Evolutionary conservation across 2,329 filamentous ascomycete genomes (phyloP).

Genomic region (Colletotrichum eleusines): DNA sequence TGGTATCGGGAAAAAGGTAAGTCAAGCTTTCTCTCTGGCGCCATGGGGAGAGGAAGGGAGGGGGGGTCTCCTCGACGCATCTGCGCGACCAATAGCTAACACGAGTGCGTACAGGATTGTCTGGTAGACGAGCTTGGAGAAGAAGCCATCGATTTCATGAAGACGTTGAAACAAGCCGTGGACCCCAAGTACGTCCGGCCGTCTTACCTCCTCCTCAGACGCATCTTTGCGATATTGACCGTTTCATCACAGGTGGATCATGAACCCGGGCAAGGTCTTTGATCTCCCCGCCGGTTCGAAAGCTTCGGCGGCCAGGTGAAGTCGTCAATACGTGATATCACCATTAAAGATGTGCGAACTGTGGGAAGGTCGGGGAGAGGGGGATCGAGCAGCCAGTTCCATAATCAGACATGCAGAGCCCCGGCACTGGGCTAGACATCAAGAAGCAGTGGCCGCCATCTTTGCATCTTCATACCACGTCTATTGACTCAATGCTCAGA

Average conservation of each 20-base stretch:
- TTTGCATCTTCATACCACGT: background rate
- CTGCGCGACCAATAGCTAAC: background rate
- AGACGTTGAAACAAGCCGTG: constrained; percentile 70
- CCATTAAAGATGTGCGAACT: background rate
- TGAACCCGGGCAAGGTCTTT: constrained; percentile 79
- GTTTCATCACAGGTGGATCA: constrained; percentile 64
- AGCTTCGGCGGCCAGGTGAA: constrained; percentile 8
- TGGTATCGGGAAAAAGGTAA: constrained; percentile 77
- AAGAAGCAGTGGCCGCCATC: background rate
- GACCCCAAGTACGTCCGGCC: constrained; percentile 63
- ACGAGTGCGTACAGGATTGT: constrained; percentile 51
- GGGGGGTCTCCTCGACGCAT: background rate
- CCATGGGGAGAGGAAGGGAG: background rate
- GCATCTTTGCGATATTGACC: background rate
- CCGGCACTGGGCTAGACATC: background rate
- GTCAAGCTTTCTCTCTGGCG: constrained; percentile 49
- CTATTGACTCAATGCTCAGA: background rate
- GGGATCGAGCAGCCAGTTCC: too few species aligned
- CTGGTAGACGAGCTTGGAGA: constrained; percentile 73
- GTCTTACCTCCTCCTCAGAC: too few species aligned
- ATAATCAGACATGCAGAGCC: too few species aligned
- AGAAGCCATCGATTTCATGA: constrained; percentile 75
- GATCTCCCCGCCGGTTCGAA: constrained; percentile 51
- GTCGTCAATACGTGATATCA: background rate
- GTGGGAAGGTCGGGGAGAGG: too few species aligned